A percentile compares a stretch with the other conserved stretches of the same genome.
Conservation (phyloP, 495 filamentous ascomycete genomes). For the Aspergillus coremiiformis region DNA sequence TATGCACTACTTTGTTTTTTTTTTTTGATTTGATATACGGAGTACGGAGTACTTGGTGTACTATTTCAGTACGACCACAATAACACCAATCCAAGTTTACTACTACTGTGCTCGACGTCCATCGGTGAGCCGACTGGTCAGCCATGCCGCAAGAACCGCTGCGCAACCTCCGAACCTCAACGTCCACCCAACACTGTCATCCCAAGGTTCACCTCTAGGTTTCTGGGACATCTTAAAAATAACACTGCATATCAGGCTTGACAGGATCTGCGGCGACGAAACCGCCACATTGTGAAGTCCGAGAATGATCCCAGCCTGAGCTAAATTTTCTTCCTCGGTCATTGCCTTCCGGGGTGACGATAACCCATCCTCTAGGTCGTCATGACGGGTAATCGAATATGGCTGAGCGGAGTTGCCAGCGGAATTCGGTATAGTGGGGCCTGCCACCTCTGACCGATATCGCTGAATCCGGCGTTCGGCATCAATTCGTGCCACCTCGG, state of each 20-base stretch:
- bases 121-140: constrained; percentile 43
- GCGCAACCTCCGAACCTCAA: constrained; percentile 72
- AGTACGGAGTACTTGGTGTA: no score
- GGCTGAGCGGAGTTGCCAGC: not conserved
- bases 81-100: no score
- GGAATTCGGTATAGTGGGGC: not conserved
- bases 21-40: not conserved
- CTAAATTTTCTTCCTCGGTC: constrained; percentile 24
- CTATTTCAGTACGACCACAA: no score
- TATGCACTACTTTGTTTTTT: not conserved
- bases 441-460: constrained; percentile 21
- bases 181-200: constrained; percentile 80
- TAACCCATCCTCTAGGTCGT: constrained; percentile 26
- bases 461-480: constrained; percentile 52
- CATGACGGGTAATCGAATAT: not conserved
- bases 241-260: constrained; percentile 69
- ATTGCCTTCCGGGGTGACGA: constrained; percentile 9
- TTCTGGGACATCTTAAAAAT: constrained; percentile 80
- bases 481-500: constrained; percentile 75
- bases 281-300: constrained; percentile 91
- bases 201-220: constrained; percentile 69
- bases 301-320: constrained; percentile 78
- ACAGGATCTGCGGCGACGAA: constrained; percentile 79
- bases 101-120: constrained; percentile 16
- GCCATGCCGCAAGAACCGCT: constrained; percentile 67